Base-by-base conservation (phyloP, 1,284 basidiomycete genomes). In the Laetiporus sulphureus region DNA sequence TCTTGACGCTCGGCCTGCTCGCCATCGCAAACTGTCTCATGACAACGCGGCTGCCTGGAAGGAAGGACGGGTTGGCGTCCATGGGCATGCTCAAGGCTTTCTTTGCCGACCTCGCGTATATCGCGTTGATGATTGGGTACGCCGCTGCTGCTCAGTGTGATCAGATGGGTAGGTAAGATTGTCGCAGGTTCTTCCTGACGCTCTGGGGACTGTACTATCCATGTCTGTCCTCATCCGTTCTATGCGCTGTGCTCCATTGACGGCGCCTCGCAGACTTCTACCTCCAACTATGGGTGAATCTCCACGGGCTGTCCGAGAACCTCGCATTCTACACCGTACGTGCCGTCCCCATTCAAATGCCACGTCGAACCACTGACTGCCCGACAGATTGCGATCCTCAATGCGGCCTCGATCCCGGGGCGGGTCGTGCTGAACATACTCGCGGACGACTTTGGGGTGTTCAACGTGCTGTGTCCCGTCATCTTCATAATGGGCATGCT, bases 251-350 rank as follows among this genome's bases (percentile, higher is more conserved):
- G 34, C 30, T 27, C 13, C 25, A 27, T 27, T 8, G 13, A 27
- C 13, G 25, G 13, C 25, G 25, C 25, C 25, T 27, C 44, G 21
- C n/a, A 43, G 34, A 38, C 32, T 44, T 56, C 39, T 59, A 58
- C 40, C 38, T 60, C 35, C 58, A 61, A 39, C 48, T 56, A 13
- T 57, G 48, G 30, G 56, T 55, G 8, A 43, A 42, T 10, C 42
- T 30, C 11, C 52, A 56, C 23, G 47, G 51, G 11, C 43, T 57
- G 12, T 41, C 47, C 25, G 36, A 46, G 29, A 47, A 23, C 3
- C 40, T 56, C 6, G 48, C 52, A 8, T 55, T 53, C 39, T 56
- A 57, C 34, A 48, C 50, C n/a, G 38, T 49, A 13, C 22, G 47
- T 22, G 18, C 25, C 13, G 25, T 8, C 7, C 13, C 25, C 25